Percentiles rank a stretch among this genome's conserved stretches.
These are phyloP conservation scores for Clathrus columnatus DNA, from an alignment of 768 basidiomycete species.

Conservation along the genomic window DNA sequence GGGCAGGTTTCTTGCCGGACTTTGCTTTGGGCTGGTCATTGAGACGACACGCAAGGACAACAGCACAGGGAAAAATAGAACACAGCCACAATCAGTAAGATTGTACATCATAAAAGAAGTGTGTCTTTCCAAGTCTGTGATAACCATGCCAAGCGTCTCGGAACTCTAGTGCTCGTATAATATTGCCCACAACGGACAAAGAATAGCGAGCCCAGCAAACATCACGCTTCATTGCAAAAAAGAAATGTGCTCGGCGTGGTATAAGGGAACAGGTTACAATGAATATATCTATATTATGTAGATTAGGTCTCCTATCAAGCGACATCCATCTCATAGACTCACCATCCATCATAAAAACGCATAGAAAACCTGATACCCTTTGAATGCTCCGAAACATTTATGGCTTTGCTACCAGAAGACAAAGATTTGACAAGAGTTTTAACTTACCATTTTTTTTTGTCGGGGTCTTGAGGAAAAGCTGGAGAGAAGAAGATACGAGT, in stretches of 20 bases:
- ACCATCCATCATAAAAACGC: constrained; percentile 23
- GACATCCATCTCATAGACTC: constrained; percentile 17
- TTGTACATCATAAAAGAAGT: neutral
- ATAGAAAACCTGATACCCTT: constrained; percentile 17
- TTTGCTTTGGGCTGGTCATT: constrained; percentile 84
- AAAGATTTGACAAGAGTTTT: constrained; percentile 47
- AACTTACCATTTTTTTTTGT: constrained; percentile 13
- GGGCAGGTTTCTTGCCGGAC: constrained; percentile 69
- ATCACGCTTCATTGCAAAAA: constrained; percentile 23
- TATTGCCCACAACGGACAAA: constrained; percentile 14
- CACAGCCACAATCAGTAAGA: constrained; percentile 14
- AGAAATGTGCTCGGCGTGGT: constrained; percentile 29
- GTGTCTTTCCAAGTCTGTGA: constrained; percentile 8
- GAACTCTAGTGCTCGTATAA: constrained; percentile 41
- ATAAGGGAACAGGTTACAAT: constrained; percentile 43
- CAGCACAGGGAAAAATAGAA: constrained; percentile 17
- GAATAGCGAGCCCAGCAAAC: constrained; percentile 33
- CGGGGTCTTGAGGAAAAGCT: constrained; percentile 18
- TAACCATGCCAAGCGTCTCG: constrained; percentile 32
- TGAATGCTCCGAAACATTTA: neutral
- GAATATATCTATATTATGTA: constrained; percentile 32
- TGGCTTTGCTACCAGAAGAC: constrained; percentile 28
- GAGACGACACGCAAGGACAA: constrained; percentile 53
- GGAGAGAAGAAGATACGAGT: too few species aligned
- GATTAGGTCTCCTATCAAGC: constrained; percentile 22